Evolutionary conservation across 257 asterid genomes (phyloP), one percentile per base, ranked within the genome.

Genomic region (Datura wrightii): DNA sequence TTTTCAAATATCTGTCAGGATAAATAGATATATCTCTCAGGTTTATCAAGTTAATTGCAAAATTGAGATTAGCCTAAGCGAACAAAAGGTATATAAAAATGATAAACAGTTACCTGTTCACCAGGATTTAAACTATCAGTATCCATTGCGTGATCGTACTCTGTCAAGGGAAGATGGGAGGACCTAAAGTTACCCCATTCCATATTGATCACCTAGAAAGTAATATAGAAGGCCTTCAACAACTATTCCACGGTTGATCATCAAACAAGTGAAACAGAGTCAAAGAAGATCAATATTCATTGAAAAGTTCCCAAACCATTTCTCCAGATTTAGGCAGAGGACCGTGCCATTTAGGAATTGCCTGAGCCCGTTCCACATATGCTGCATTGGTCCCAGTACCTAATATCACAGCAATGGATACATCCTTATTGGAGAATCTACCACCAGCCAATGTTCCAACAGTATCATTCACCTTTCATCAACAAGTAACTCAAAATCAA

Each of bases 181-280:
- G 96, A 91, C 90, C 90, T 92, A 90, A 95, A 95, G 91, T 94
- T 95, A 82, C 98, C 98, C 98, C 98, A 95, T 85, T 95, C 98
- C 97, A 94, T 95, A 82, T 95, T 95, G 88, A 95, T 94, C 83
- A 95, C 98, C 98, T 95, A 85, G 74, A 86, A 18, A 69, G 34
- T 39, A 65, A 48, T 16, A 55, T 24, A 66, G 41, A 82, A 65
- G 52, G n/a, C 36, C 78, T 50, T 82, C 59, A 65, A 31, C 56
- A 82, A 48, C 60, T 82, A 82, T 36, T 66, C 66, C 65, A 41
- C 0, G 41, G 79, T n/a, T 82, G 44, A 82, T 65, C 39, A 63
- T 6, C 36, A 79, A 66, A 54, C 6, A 83, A 66, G 70, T 11
- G 39, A 18, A 58, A 13, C 2, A 52, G 65, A 82, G 13, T 50